These are phyloP conservation scores for Hygrophorus pudorinus DNA, from an alignment of 768 basidiomycete species.

Conservation along the genomic window DNA sequence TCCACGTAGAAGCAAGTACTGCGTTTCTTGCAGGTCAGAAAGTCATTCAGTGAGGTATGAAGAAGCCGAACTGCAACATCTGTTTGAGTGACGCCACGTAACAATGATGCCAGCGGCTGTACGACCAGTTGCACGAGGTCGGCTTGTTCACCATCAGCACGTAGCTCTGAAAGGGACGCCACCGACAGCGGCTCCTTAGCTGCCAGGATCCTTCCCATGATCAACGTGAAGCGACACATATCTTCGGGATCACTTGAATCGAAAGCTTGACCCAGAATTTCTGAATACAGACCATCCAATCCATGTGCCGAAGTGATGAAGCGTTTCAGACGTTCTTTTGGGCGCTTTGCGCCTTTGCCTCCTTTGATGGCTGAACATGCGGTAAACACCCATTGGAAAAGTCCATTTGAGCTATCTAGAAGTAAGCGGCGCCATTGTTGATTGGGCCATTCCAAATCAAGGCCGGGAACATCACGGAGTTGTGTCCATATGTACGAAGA, in stretches of 20 bases:
- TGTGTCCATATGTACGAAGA: constrained; percentile 1
- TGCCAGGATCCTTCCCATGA: constrained; percentile 5
- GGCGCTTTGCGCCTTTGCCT: constrained; percentile 3
- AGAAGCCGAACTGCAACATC: constrained; percentile 15
- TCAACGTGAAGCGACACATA: neutral
- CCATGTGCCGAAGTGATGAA: neutral
- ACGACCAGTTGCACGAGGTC: constrained; percentile 1
- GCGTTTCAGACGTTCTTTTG: neutral
- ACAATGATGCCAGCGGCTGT: neutral
- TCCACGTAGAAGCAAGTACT: constrained; percentile 15
- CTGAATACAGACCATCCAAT: constrained; percentile 4
- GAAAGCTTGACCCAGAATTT: constrained; percentile 2
- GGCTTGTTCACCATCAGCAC: neutral
- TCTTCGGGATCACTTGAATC: neutral
- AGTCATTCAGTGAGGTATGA: constrained; percentile 27
- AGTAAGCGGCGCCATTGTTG: constrained; percentile 14
- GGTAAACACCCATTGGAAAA: constrained; percentile 24
- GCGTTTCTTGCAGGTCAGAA: constrained; percentile 15
- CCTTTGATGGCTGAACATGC: constrained; percentile 19
- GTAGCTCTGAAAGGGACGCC: neutral
- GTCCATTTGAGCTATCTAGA: constrained; percentile 16
- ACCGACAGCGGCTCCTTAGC: constrained; percentile 6
- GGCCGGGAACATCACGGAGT: constrained; percentile 5
- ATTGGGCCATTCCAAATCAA: constrained; percentile 5
- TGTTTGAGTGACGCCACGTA: neutral